Conservation (phyloP, 1,284 basidiomycete species). For the Pseudozyma pruni region DNA sequence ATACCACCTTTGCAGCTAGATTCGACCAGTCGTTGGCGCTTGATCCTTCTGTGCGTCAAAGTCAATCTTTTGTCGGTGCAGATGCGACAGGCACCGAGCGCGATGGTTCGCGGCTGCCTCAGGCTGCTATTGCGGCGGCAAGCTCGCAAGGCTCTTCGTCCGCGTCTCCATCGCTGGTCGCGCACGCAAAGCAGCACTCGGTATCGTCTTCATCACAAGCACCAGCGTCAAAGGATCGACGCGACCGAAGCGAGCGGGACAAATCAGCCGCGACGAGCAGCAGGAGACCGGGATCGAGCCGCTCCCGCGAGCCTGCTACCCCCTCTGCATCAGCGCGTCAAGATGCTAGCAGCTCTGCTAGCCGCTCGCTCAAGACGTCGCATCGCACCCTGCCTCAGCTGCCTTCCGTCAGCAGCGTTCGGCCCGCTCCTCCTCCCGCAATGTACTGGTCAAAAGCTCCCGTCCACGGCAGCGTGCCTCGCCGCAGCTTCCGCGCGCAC, state of each 20-base stretch:
- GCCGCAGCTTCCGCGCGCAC: conserved; percentile 82
- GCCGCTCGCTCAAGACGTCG: conserved; percentile 28
- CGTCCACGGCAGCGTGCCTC: conserved; percentile 79
- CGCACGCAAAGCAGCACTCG: conserved; percentile 5
- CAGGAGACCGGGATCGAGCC: conserved; percentile 14
- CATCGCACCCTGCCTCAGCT: conserved; percentile 46
- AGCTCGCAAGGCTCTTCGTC: conserved; percentile 12
- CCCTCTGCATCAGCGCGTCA: conserved; percentile 13
- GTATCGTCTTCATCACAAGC: not conserved
- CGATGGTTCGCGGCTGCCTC: not conserved
- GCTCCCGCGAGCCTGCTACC: conserved; percentile 13
- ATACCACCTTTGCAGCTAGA: conserved; percentile 24
- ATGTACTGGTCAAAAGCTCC: conserved; percentile 91
- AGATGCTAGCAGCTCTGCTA: conserved; percentile 8
- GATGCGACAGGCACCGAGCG: conserved; percentile 6
- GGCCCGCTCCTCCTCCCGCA: conserved; percentile 58
- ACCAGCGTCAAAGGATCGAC: conserved; percentile 14
- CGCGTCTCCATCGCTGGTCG: not conserved
- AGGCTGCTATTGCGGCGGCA: not conserved
- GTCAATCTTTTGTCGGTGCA: not conserved
- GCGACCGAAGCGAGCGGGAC: conserved; percentile 16
- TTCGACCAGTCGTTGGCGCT: conserved; percentile 17
- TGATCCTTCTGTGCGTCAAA: not conserved
- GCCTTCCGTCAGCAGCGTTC: conserved; percentile 48
- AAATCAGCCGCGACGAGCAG: conserved; percentile 8